A percentile compares a stretch with the other conserved stretches of the same genome.
Conservation (phyloP, 192 early-diverging fungal species). For the Geranomyces variabilis region DNA sequence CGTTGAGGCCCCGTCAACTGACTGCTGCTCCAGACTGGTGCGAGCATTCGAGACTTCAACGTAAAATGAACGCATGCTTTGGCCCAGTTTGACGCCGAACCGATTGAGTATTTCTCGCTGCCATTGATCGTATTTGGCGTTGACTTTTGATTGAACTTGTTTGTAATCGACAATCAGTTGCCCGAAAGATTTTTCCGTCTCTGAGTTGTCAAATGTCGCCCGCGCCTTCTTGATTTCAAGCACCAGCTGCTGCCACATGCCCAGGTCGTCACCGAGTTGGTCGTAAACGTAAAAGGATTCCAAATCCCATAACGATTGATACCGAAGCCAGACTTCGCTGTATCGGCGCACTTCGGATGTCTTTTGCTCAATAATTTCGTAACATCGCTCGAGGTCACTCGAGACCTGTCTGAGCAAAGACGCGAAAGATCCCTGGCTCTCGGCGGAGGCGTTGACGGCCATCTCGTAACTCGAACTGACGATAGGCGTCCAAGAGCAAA, state of each 20-base stretch:
- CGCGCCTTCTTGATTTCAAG: slow-evolving; percentile 93
- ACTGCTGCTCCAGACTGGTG: slow-evolving; percentile 83
- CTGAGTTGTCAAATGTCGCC: slow-evolving; percentile 94
- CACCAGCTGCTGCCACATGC: slow-evolving; percentile 91
- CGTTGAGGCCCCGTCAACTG: slow-evolving; percentile 81
- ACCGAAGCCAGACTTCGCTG: slow-evolving; percentile 93
- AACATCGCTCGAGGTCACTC: slow-evolving; percentile 75
- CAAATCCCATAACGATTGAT: slow-evolving; percentile 98
- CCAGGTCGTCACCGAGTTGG: slow-evolving; percentile 84
- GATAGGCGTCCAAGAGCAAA: slow-evolving; percentile 84
- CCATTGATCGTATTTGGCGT: slow-evolving; percentile 96
- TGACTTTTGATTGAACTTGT: slow-evolving; percentile 98
- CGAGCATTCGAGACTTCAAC: slow-evolving; percentile 74
- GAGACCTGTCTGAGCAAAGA: slow-evolving; percentile 41
- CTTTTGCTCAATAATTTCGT: slow-evolving; percentile 80
- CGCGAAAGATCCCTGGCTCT: slow-evolving; percentile 3
- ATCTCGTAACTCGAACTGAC: slow-evolving; percentile 92
- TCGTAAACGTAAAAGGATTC: slow-evolving; percentile 82
- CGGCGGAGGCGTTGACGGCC: slow-evolving; percentile 45
- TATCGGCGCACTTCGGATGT: slow-evolving; percentile 78
- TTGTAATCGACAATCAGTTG: slow-evolving; percentile 91
- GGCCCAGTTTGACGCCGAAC: slow-evolving; percentile 81
- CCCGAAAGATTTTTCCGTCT: slow-evolving; percentile 86
- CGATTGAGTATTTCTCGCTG: slow-evolving; percentile 92
- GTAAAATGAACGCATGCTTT: slow-evolving; percentile 82